Evolutionary conservation across 192 early-diverging fungal genomes (phyloP), one percentile per base, ranked within the genome.

Genomic region (Phlyctochytrium arcticum): DNA sequence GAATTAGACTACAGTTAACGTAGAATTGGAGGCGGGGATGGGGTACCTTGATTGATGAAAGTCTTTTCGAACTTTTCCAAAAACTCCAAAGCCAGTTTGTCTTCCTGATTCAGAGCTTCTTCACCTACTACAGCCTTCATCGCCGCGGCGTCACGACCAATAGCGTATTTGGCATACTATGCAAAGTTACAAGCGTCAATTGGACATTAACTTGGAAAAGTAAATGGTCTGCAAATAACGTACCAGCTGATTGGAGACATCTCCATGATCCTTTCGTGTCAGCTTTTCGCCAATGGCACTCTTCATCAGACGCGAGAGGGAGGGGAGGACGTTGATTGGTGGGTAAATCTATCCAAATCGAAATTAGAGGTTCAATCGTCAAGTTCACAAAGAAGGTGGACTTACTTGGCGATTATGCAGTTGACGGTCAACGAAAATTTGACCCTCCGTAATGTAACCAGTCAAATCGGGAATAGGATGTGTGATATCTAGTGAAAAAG

Each of bases 51-150:
- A 24, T 90, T 82, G 69, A 99, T 94, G 65, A 97, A 99, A 7
- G 92, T 86, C 78, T 92, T 93, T 75, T 99, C 97, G 75, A 99
- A 99, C 80, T 97, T 98, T 36, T 98, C 95, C 78, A 99, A 80
- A 76, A 99, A 99, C 75, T 99, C 97, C 9, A 99, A 74, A 29
- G 92, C 86, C 61, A 99, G 82, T 71, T 99, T 99, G 65, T 99
- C 97, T 75, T 99, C 97, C 57, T 90, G 92, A 73, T 93, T 96
- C 73, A 99, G 74, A 5, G 97, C 97, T 69, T 99, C 97, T 72
- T 99, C 97, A 75, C 97, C 97, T 36, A 99, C 97, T 29, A 99
- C 97, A 29, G 97, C 97, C 83, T 99, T 99, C 97, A 99, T 99
- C 19, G 97, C 90, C 17, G 94, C 92, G 2, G 97, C 97, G 70